Evolutionary conservation across 345 rosid genomes (phyloP).

Genomic region (Ceriops decandra): DNA sequence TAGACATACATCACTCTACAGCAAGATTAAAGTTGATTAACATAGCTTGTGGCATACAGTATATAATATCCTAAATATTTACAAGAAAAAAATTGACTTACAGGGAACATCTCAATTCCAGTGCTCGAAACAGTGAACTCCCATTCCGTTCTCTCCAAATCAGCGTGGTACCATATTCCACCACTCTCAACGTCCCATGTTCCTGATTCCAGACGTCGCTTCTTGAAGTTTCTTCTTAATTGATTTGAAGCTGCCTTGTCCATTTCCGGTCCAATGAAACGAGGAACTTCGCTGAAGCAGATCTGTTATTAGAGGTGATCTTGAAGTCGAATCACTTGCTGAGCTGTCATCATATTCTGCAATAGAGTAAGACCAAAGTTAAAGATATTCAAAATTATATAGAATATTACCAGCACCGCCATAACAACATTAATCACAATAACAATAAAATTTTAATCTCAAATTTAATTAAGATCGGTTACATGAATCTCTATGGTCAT

Average conservation of each 20-base stretch:
- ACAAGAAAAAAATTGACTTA: neutral
- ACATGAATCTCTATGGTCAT: too few species aligned
- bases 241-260: slow-evolving; percentile 58
- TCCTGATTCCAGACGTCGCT: slow-evolving; percentile 73
- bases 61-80: neutral
- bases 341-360: slow-evolving; percentile 72
- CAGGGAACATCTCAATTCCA: neutral
- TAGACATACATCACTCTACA: too few species aligned
- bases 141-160: neutral
- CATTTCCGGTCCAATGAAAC: slow-evolving; percentile 53
- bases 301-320: slow-evolving; percentile 50
- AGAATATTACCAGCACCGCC: too few species aligned
- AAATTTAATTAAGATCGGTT: too few species aligned
- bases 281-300: slow-evolving; percentile 69
- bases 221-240: slow-evolving; percentile 75
- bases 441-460: too few species aligned
- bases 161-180: slow-evolving; percentile 3
- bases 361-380: neutral
- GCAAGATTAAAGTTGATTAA: too few species aligned
- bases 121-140: neutral
- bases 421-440: too few species aligned
- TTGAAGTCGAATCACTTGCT: slow-evolving; percentile 34
- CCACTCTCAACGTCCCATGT: slow-evolving; percentile 45
- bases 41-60: too few species aligned
- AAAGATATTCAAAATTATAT: too few species aligned